A percentile compares a stretch with the other conserved stretches of the same genome.
Evolutionary conservation across 2,329 filamentous ascomycete genomes (phyloP).

Genomic region (Alternaria sp.): DNA sequence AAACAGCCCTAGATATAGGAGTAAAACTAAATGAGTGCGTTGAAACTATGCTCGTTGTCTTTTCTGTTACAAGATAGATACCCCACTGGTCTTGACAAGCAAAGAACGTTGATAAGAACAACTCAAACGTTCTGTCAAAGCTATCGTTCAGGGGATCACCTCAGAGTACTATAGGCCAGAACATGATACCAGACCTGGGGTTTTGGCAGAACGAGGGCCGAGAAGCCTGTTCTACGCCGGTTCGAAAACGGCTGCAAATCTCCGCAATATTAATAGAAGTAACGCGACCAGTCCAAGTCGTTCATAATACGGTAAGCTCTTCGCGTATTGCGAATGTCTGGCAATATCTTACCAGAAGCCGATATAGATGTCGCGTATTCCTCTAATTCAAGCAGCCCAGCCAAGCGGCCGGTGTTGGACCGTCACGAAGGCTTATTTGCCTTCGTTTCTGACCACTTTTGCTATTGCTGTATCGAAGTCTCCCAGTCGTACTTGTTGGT

Average conservation of each 20-base stretch:
- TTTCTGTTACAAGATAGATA: neutral
- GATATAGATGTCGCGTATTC: neutral
- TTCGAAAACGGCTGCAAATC: conserved; percentile 35
- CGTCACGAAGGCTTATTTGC: neutral
- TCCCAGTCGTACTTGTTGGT: too few relatives aligned
- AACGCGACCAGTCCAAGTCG: conserved; percentile 23
- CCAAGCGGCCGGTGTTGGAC: neutral
- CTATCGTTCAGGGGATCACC: neutral
- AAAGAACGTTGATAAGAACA: neutral
- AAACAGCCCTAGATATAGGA: neutral
- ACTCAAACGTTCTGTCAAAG: neutral
- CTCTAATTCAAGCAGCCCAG: neutral
- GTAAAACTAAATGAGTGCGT: neutral
- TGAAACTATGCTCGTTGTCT: neutral
- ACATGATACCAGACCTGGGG: conserved; percentile 20
- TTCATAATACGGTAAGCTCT: conserved; percentile 13
- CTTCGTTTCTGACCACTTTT: neutral
- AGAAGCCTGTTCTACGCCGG: conserved; percentile 14
- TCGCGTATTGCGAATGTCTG: conserved; percentile 2
- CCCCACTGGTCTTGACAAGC: neutral
- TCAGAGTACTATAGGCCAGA: conserved; percentile 7
- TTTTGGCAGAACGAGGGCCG: conserved; percentile 15
- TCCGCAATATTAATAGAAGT: conserved; percentile 29
- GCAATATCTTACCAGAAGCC: neutral
- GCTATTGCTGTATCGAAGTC: neutral